phyloP scores from a whole-genome alignment of 805 yeast genomes.

The Metschnikowia cubensis region DNA sequence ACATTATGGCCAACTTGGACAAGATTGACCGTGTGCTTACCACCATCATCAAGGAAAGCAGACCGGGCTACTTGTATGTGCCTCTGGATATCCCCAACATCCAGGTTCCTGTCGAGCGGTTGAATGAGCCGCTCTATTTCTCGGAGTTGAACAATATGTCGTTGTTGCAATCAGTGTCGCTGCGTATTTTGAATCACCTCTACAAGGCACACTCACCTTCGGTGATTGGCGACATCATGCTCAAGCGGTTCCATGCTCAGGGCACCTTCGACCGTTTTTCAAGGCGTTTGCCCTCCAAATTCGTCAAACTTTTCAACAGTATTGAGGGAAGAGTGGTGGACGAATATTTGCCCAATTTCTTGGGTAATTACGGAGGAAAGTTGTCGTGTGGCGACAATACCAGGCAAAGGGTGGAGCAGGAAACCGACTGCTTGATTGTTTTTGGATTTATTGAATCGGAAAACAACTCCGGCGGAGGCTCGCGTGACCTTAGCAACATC shows the following conservation, averaged over 20 bases:
- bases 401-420: constrained; percentile 27
- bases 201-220: constrained; percentile 57
- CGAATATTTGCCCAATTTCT: constrained; percentile 60
- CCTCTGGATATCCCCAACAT: constrained; percentile 66
- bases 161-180: constrained; percentile 22
- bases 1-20: constrained; percentile 27
- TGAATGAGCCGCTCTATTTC: constrained; percentile 17
- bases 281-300: constrained; percentile 32
- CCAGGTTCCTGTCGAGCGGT: constrained; percentile 21
- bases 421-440: constrained; percentile 64
- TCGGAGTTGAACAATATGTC: constrained; percentile 13
- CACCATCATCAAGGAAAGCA: constrained; percentile 50
- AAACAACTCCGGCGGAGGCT: constrained; percentile 27
- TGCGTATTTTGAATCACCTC: constrained; percentile 44
- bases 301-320: constrained; percentile 50
- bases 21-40: constrained; percentile 67
- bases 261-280: constrained; percentile 47
- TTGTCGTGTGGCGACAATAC: constrained; percentile 30
- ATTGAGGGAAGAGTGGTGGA: constrained; percentile 70
- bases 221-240: constrained; percentile 66
- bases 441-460: constrained; percentile 57
- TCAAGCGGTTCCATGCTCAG: constrained; percentile 55
- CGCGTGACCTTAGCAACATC: constrained; percentile 21
- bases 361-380: constrained; percentile 72
- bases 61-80: constrained; percentile 79